Evolutionary conservation across 2,329 filamentous ascomycete species (phyloP), one percentile per base, ranked within the genome.

Genomic region (Cordyceps militaris): DNA sequence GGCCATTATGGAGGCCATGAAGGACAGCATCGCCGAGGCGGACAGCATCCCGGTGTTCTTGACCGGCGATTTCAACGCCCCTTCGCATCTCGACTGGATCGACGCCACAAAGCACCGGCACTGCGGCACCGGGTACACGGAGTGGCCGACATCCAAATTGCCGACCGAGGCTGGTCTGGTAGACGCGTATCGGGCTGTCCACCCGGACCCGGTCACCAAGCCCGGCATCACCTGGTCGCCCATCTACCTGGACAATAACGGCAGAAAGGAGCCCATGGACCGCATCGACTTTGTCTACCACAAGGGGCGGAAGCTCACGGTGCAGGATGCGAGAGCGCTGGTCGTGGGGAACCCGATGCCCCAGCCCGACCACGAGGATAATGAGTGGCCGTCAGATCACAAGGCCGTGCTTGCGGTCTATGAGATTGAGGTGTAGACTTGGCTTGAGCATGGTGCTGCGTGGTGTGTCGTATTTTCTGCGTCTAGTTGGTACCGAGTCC

Each of bases 251-350:
- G 63, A 64, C 13, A 74, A 74, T 58, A 61, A 64, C 0, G 47
- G 55, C 28, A 43, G 55, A 26, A 51, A 51, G 21, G 74, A 76
- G 64, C 74, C 74, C 0, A 60, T 71, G 53, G 74, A 76, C 54
- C 62, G 74, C 16, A 76, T 76, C 26, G 74, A 76, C 61, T 75
- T 75, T 57, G 67, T 76, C 23, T 74, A 75, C 26, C 68, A 74
- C 64, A 72, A 71, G 57, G 72, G 72, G 0, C 54, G 50, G 1
- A 64, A 62, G 46, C 59, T 76, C 1, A 64, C 63, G n/a, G 67
- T 72, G 0, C n/a, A 68, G 0, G 64, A 63, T 11, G 73, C 74
- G 0, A 59, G 66, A 13, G 61, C 62, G 0, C 11, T 71, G 0
- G 64, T 75, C 0, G 66, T 69, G 0, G 74, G 73, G 1, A 60